Conservation (phyloP, 768 basidiomycete genomes). For the Amanita rubescens region DNA sequence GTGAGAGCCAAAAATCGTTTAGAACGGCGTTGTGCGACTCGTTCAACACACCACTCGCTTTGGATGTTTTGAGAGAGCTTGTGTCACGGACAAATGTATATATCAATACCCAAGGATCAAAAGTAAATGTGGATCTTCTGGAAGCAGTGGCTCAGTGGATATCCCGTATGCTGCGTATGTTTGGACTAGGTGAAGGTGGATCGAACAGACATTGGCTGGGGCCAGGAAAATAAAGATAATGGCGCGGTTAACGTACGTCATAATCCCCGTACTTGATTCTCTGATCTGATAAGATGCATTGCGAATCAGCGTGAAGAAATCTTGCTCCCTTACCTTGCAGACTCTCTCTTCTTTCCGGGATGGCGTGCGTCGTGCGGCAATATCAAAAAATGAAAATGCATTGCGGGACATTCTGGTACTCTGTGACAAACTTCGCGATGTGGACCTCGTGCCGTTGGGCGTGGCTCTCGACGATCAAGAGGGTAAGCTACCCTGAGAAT, state of each 20-base stretch:
- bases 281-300: constrained; percentile 9
- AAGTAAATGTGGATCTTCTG: constrained; percentile 55
- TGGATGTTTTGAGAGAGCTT: constrained; percentile 70
- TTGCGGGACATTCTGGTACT: constrained; percentile 77
- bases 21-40: constrained; percentile 89
- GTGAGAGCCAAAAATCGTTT: constrained; percentile 71
- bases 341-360: constrained; percentile 88
- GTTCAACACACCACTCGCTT: constrained; percentile 87
- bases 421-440: constrained; percentile 77
- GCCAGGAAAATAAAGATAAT: constrained; percentile 44
- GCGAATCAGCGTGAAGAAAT: constrained; percentile 65
- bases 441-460: constrained; percentile 69
- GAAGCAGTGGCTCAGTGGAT: constrained; percentile 62
- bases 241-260: constrained; percentile 45
- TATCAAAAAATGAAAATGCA: constrained; percentile 56
- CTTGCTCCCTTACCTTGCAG: constrained; percentile 84
- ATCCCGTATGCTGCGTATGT: constrained; percentile 66
- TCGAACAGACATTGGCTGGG: constrained; percentile 80
- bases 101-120: constrained; percentile 57
- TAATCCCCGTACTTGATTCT: not conserved
- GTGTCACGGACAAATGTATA: constrained; percentile 86
- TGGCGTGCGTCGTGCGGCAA: constrained; percentile 75
- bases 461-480: constrained; percentile 97
- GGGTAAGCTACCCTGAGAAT: constrained; percentile 39
- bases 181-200: constrained; percentile 71